These are phyloP conservation scores for Colletotrichum camelliae DNA, from an alignment of 2,329 filamentous ascomycete species.

Conservation along the genomic window DNA sequence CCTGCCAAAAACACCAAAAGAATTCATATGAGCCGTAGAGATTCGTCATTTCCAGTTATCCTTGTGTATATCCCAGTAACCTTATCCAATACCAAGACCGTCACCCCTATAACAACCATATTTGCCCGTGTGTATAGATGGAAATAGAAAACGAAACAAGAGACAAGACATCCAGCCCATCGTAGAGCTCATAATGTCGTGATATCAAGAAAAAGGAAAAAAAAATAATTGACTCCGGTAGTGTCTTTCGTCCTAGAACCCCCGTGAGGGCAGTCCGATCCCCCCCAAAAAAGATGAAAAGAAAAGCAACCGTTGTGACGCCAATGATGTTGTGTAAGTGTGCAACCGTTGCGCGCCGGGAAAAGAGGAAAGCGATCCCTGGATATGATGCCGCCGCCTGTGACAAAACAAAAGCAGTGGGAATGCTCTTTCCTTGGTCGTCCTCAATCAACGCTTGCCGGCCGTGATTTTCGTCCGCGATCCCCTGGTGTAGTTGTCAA, in stretches of 20 bases:
- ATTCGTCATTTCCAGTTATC: background rate
- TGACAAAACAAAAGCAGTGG: background rate
- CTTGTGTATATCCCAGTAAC: background rate
- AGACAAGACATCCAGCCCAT: background rate
- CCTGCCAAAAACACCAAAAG: background rate
- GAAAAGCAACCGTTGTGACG: background rate
- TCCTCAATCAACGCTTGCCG: background rate
- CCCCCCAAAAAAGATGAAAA: background rate
- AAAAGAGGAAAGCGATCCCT: background rate
- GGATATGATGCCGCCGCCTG: background rate
- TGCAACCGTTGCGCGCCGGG: background rate
- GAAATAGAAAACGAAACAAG: background rate
- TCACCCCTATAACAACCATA: background rate
- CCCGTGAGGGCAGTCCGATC: slow-evolving; percentile 5
- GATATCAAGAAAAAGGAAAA: background rate
- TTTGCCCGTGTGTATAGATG: background rate
- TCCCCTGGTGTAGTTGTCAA: background rate
- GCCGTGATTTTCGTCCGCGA: slow-evolving; percentile 5
- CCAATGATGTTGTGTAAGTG: background rate
- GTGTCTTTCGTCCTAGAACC: slow-evolving; percentile 8
- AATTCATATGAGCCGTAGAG: background rate
- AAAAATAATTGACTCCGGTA: background rate
- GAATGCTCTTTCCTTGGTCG: background rate
- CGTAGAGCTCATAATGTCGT: background rate
- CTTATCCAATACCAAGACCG: background rate